Conservation (phyloP, 768 basidiomycete genomes). For the Tephrocybe sp. region DNA sequence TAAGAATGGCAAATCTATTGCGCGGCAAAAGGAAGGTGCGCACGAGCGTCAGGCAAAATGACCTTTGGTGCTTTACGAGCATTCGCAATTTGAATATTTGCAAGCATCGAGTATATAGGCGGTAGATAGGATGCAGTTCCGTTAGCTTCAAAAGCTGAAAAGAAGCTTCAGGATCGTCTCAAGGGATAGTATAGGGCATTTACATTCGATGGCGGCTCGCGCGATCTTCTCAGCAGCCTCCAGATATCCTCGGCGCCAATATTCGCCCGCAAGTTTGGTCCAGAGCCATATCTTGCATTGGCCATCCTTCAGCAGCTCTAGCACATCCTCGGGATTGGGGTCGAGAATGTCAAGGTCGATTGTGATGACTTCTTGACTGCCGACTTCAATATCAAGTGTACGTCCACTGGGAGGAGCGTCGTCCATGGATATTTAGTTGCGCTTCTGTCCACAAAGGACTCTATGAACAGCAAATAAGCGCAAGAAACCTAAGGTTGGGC, state of each 20-base stretch:
- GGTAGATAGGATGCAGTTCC: slow-evolving; percentile 51
- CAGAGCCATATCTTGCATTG: slow-evolving; percentile 73
- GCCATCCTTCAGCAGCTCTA: slow-evolving; percentile 69
- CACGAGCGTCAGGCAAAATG: slow-evolving; percentile 70
- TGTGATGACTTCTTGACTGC: slow-evolving; percentile 82
- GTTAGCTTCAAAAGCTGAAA: slow-evolving; percentile 49
- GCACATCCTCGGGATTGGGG: slow-evolving; percentile 70
- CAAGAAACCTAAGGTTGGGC: neutral
- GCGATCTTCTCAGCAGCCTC: slow-evolving; percentile 79
- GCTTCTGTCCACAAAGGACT: neutral
- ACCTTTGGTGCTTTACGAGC: slow-evolving; percentile 85
- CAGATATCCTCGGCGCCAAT: slow-evolving; percentile 77
- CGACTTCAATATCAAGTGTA: slow-evolving; percentile 74
- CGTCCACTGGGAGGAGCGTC: slow-evolving; percentile 35
- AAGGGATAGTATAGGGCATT: slow-evolving; percentile 4
- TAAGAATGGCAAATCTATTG: neutral
- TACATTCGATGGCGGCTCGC: slow-evolving; percentile 62
- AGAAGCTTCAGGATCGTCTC: slow-evolving; percentile 14
- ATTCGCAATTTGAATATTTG: slow-evolving; percentile 79
- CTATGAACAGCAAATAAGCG: neutral
- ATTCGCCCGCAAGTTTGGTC: slow-evolving; percentile 84
- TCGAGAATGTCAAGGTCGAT: slow-evolving; percentile 89
- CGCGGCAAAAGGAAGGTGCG: slow-evolving; percentile 25
- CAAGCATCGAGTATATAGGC: slow-evolving; percentile 78
- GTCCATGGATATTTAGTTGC: slow-evolving; percentile 27